A percentile compares a stretch with the other conserved stretches of the same genome.
Conservation (phyloP, 257 asterid species). For the Fraxinus cuspidata region DNA sequence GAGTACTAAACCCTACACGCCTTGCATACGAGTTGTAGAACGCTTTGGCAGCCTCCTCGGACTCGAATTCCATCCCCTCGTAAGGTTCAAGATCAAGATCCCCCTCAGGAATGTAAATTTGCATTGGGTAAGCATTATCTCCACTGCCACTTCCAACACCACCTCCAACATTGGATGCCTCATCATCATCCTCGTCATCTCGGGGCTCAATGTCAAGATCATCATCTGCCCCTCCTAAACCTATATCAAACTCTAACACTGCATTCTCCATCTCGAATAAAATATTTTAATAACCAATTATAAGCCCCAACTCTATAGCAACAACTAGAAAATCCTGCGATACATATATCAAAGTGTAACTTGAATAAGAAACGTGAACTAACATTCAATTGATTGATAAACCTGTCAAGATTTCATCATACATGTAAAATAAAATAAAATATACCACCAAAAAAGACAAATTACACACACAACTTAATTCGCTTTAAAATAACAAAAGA, state of each 20-base stretch:
- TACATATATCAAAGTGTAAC: background rate
- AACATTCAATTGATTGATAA: background rate
- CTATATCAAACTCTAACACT: constrained; percentile 77
- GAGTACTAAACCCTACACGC: constrained; percentile 96
- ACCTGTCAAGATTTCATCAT: background rate
- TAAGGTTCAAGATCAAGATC: constrained; percentile 89
- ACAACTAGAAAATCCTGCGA: background rate
- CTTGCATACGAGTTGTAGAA: constrained; percentile 93
- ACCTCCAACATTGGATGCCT: constrained; percentile 47
- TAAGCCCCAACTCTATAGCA: background rate
- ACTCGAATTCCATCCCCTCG: constrained; percentile 95
- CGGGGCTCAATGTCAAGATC: constrained; percentile 47
- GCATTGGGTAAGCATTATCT: constrained; percentile 30
- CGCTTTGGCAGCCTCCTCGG: constrained; percentile 98
- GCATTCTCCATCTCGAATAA: constrained; percentile 61
- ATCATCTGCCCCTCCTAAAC: constrained; percentile 66
- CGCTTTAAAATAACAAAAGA: background rate
- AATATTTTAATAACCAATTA: background rate
- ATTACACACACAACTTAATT: background rate
- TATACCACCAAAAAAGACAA: background rate
- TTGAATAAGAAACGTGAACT: background rate
- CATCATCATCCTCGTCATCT: constrained; percentile 54
- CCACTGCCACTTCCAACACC: constrained; percentile 48
- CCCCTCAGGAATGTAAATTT: constrained; percentile 59
- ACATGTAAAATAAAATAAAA: background rate